Evolutionary conservation across 352 stramenopile genomes (phyloP).

Genomic region (Phytophthora cactorum): DNA sequence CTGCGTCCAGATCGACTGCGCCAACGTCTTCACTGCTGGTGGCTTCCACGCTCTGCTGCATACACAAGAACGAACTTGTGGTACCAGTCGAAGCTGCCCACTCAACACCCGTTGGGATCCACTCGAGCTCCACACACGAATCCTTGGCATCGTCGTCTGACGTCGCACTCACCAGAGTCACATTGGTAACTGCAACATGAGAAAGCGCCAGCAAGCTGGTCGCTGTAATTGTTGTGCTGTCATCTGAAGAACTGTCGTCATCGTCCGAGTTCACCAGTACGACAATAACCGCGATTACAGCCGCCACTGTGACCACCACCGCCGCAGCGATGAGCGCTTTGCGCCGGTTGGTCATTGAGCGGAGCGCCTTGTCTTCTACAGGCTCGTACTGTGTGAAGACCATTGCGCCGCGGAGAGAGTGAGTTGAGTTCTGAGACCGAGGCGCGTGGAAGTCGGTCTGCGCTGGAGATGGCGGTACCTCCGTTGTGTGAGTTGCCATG

Average conservation of each 20-base stretch:
- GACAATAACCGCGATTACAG: slow-evolving; percentile 24
- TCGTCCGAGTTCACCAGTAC: slow-evolving; percentile 26
- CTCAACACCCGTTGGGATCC: slow-evolving; percentile 43
- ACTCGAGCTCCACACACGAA: slow-evolving; percentile 32
- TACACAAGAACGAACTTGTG: slow-evolving; percentile 38
- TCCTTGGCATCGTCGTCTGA: slow-evolving; percentile 33
- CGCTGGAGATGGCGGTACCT: slow-evolving; percentile 13
- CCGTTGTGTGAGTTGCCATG: slow-evolving; percentile 2
- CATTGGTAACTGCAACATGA: slow-evolving; percentile 30
- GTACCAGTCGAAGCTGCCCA: slow-evolving; percentile 29
- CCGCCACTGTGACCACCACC: slow-evolving; percentile 19
- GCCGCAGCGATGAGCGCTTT: slow-evolving; percentile 24
- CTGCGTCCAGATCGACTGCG: slow-evolving; percentile 16
- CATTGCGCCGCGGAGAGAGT: slow-evolving; percentile 12
- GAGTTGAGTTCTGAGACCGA: slow-evolving; percentile 7
- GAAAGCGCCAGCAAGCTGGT: slow-evolving; percentile 19
- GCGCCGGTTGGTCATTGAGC: slow-evolving; percentile 19
- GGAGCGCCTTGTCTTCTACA: slow-evolving; percentile 13
- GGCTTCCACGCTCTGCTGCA: slow-evolving; percentile 35
- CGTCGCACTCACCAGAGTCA: slow-evolving; percentile 22
- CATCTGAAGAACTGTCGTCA: slow-evolving; percentile 9
- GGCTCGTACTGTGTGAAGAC: slow-evolving; percentile 13
- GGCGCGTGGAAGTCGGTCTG: slow-evolving; percentile 19
- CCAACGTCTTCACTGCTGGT: slow-evolving; percentile 19
- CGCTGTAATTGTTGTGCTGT: neutral